Base-by-base conservation (phyloP, 805 yeast species). In the Saturnispora ahearnii region DNA sequence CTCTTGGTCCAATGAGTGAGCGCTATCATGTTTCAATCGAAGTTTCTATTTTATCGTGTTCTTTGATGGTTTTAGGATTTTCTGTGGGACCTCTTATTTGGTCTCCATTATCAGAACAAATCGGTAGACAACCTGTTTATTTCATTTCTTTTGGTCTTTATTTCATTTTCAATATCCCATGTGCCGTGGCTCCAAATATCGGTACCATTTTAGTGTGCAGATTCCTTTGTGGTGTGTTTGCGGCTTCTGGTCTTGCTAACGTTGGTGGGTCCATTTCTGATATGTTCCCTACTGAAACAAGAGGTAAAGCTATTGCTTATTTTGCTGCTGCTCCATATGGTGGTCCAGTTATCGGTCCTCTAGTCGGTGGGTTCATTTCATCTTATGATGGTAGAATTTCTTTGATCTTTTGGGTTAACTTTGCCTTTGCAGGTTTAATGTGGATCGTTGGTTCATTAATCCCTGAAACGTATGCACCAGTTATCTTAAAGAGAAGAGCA, bases 261-360 rank as follows among this genome's bases (percentile, higher is more conserved):
- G 96, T 89, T 52, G 96, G 96, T 65, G 97, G 96, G 48, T 83
- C 95, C 36, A 78, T 89, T 54, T 91, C 93, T 45, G 97, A 89
- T 66, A 76, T 89, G 73, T 91, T 89, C 73, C 77, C 82, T n/a
- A 74, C 78, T 48, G 84, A 78, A 55, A 78, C 89, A 0, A 76
- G 96, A 70, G 96, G 96, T 57, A 76, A 81, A 60, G 96, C 96
- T 38, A 87, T 89, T 67, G 95, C 96, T 0, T 84, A 84, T 60
- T 89, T 89, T 61, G 90, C 95, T 11, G 88, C 87, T 60, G 88
- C 93, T 52, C 96, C 96, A 2, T 89, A 88, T 66, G 83, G 90
- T 55, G 96, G 96, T 46, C 96, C 96, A 1, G 95, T 87, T 36
- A 67, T 88, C 44, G 96, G 96, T 33, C 96, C 95, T 3, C 68